Conservation (phyloP, 768 basidiomycete genomes). For the Gymnopilus dilepis region DNA sequence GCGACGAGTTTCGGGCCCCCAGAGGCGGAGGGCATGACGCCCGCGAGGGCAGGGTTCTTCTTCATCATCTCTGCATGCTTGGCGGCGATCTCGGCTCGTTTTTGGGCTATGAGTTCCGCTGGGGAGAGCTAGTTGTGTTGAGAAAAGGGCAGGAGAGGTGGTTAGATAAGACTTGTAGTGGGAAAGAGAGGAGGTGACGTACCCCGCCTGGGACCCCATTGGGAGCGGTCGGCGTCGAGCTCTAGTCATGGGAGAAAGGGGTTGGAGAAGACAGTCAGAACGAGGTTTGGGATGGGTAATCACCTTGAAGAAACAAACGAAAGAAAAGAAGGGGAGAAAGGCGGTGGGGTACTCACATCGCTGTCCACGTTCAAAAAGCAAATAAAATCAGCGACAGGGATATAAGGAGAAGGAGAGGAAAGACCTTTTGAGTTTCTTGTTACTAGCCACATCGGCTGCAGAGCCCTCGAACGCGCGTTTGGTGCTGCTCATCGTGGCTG, state of each 20-base stretch:
- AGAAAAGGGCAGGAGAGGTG: background rate
- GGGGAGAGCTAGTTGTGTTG: slow-evolving; percentile 51
- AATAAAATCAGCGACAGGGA: slow-evolving; percentile 7
- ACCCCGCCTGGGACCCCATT: slow-evolving; percentile 28
- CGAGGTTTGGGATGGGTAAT: slow-evolving; percentile 46
- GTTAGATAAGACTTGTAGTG: background rate
- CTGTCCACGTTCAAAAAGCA: slow-evolving; percentile 40
- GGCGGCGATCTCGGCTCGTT: slow-evolving; percentile 83
- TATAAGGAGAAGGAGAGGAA: slow-evolving; percentile 14
- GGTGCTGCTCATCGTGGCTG: slow-evolving; percentile 59
- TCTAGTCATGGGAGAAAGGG: slow-evolving; percentile 31
- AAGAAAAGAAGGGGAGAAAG: slow-evolving; percentile 32
- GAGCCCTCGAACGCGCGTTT: slow-evolving; percentile 61
- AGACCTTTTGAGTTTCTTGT: slow-evolving; percentile 73
- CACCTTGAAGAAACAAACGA: slow-evolving; percentile 75
- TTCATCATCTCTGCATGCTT: slow-evolving; percentile 81
- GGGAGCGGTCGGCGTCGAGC: slow-evolving; percentile 42
- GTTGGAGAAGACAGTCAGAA: slow-evolving; percentile 17
- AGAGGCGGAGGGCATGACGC: slow-evolving; percentile 23
- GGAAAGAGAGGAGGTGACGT: slow-evolving; percentile 34
- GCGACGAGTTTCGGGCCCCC: slow-evolving; percentile 39
- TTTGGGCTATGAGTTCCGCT: slow-evolving; percentile 79
- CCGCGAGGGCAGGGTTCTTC: slow-evolving; percentile 35
- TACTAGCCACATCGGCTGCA: slow-evolving; percentile 47
- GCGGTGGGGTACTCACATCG: slow-evolving; percentile 63